Conservation (phyloP, 495 filamentous ascomycete genomes). For the Aspergillus kassunensis region DNA sequence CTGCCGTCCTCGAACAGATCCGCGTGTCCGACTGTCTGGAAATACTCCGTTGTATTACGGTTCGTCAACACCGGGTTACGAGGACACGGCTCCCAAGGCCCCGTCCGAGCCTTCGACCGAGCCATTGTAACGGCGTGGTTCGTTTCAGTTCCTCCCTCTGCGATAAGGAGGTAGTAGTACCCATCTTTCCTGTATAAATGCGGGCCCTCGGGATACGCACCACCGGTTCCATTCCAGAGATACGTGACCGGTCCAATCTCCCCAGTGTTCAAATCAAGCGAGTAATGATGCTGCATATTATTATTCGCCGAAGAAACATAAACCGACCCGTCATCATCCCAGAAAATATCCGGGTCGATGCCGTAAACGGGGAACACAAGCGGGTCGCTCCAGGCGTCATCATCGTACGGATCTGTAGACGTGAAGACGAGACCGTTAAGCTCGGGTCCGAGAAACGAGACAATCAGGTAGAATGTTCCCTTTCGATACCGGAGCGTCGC, state of each 20-base stretch:
- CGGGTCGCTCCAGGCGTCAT: constrained; percentile 23
- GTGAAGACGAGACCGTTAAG: constrained; percentile 17
- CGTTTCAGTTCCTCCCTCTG: constrained; percentile 56
- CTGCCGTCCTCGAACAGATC: constrained; percentile 40
- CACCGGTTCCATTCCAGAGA: constrained; percentile 51
- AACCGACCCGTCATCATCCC: constrained; percentile 22
- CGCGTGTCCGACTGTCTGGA: constrained; percentile 38
- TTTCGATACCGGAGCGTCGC: constrained; percentile 25
- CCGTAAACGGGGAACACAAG: constrained; percentile 3
- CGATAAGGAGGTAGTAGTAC: constrained; percentile 61
- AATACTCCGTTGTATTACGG: constrained; percentile 36
- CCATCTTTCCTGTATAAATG: constrained; percentile 59
- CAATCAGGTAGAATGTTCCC: constrained; percentile 20
- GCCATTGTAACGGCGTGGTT: constrained; percentile 53
- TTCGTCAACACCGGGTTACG: constrained; percentile 54
- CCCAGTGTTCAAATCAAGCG: constrained; percentile 45
- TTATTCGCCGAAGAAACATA: constrained; percentile 22
- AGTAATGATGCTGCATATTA: constrained; percentile 24
- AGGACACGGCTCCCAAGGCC: constrained; percentile 51
- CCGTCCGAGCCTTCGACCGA: constrained; percentile 44
- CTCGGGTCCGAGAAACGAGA: constrained; percentile 1
- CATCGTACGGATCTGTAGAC: constrained; percentile 15
- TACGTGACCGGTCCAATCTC: constrained; percentile 25
- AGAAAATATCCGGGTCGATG: constrained; percentile 22
- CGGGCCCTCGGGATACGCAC: constrained; percentile 51